Evolutionary conservation across 2,329 filamentous ascomycete genomes (phyloP).

Genomic region (Diaporthe ilicicola): DNA sequence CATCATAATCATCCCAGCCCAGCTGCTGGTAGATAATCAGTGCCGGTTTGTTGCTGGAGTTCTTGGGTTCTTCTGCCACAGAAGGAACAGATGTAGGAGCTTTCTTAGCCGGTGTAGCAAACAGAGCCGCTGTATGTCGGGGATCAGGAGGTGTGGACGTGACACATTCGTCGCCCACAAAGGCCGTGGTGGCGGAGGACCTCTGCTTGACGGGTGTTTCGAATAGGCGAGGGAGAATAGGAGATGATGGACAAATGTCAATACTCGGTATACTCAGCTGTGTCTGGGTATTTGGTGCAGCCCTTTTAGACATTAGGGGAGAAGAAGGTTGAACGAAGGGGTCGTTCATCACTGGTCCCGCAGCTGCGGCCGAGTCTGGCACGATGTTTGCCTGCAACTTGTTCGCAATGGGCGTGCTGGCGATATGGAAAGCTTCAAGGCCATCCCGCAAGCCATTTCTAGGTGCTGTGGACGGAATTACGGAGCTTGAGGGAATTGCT

Average conservation of each 20-base stretch:
- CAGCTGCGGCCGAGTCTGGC: slow-evolving; percentile 28
- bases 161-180: slow-evolving; percentile 14
- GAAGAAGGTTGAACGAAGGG: slow-evolving; percentile 34
- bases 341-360: slow-evolving; percentile 2
- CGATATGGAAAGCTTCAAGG: slow-evolving; percentile 34
- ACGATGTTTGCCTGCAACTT: slow-evolving; percentile 40
- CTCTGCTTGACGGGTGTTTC: slow-evolving; percentile 33
- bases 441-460: slow-evolving; percentile 24
- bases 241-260: slow-evolving; percentile 26
- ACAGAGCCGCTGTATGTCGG: slow-evolving; percentile 9
- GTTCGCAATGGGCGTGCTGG: slow-evolving; percentile 34
- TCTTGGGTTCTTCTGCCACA: neutral
- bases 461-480: slow-evolving; percentile 40
- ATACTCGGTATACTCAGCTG: slow-evolving; percentile 11
- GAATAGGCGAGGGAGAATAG: slow-evolving; percentile 28
- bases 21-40: slow-evolving; percentile 62
- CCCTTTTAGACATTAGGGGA: slow-evolving; percentile 33
- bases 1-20: slow-evolving; percentile 65
- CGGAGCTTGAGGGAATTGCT: slow-evolving; percentile 36
- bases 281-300: neutral
- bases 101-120: slow-evolving; percentile 27
- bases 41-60: neutral
- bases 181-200: neutral
- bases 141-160: slow-evolving; percentile 31
- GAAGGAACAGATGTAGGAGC: slow-evolving; percentile 14